Evolutionary conservation across 768 basidiomycete genomes (phyloP), one percentile per base, ranked within the genome.

Genomic region (Hygrocybe coccinea): DNA sequence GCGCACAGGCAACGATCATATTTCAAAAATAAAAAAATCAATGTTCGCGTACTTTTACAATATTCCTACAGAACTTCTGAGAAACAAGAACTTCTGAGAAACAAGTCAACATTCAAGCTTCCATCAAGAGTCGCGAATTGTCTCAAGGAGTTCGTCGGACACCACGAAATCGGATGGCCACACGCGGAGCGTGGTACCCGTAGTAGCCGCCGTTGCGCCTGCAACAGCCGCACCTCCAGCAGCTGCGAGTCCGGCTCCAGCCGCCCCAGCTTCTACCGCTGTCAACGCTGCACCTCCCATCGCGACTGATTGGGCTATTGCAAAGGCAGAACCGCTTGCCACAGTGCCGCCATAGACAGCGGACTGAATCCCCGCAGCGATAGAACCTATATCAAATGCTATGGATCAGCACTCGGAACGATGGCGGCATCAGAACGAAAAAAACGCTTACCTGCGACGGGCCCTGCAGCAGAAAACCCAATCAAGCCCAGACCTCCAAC

Each of bases 211-310:
- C 15, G 12, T 25, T 29, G 25, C 33, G 34, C 51, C 46, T 3
- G 36, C 34, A 2, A 38, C 43, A 29, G 48, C 53, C 1, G 53
- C 53, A n/a, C 21, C 36, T 14, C 41, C 45, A 21, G 51, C 38
- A 52, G 39, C 36, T 2, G 37, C 22, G 2, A 55, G 34, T 22
- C 35, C 48, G 14, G 37, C 57, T 21, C 45, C 57, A 19, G 52
- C 41, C 17, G 54, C 48, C 3, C 24, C 57, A 43, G 34, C 43
- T 22, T 54, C 47, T 24, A 58, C 38, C 34, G 36, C 46, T 14
- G 53, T 38, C 35, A 58, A 25, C 6, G 57, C 53, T 14, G 35
- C 51, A 2, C 57, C 57, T 39, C 57, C 57, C 57, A 58, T 58
- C 9, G 57, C 57, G 15, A 58, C 45, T 10, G 52, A 54, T 44